These are phyloP conservation scores for Trametes villosa DNA, from an alignment of 768 basidiomycete genomes.

Conservation along the genomic window DNA sequence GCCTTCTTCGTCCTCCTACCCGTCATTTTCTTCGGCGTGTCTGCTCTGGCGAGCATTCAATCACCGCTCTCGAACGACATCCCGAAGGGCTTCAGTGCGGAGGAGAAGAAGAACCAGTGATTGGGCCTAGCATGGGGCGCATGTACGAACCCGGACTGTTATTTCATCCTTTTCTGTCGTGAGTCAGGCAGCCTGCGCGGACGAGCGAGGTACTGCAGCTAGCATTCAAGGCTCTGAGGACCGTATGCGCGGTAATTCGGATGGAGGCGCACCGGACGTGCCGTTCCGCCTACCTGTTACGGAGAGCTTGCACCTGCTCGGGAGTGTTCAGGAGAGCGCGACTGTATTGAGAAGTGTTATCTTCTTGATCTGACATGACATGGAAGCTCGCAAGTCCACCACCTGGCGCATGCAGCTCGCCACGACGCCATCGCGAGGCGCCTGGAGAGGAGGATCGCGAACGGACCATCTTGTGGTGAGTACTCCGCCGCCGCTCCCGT, in stretches of 20 bases:
- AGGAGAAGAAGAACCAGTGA: constrained; percentile 80
- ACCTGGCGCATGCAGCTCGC: neutral
- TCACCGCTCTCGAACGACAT: constrained; percentile 64
- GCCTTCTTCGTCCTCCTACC: constrained; percentile 71
- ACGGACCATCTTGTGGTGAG: neutral
- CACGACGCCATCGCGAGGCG: neutral
- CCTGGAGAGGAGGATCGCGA: neutral
- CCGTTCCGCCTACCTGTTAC: no score
- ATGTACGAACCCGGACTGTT: constrained; percentile 14
- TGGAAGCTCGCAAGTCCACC: neutral
- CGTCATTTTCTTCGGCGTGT: constrained; percentile 63
- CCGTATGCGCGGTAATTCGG: neutral
- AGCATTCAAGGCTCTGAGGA: neutral
- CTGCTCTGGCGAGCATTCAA: constrained; percentile 74
- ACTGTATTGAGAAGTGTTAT: neutral
- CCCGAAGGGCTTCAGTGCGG: constrained; percentile 67
- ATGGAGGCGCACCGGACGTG: no score
- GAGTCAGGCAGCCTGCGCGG: neutral
- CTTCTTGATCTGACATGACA: neutral
- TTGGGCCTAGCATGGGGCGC: neutral
- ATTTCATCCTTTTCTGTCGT: constrained; percentile 4
- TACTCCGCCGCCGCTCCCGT: neutral
- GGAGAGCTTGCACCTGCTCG: no score
- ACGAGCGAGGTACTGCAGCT: neutral
- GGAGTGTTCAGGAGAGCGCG: neutral